Conservation (phyloP, 73 alveolate species). For the Paramecium tetraurelia region DNA sequence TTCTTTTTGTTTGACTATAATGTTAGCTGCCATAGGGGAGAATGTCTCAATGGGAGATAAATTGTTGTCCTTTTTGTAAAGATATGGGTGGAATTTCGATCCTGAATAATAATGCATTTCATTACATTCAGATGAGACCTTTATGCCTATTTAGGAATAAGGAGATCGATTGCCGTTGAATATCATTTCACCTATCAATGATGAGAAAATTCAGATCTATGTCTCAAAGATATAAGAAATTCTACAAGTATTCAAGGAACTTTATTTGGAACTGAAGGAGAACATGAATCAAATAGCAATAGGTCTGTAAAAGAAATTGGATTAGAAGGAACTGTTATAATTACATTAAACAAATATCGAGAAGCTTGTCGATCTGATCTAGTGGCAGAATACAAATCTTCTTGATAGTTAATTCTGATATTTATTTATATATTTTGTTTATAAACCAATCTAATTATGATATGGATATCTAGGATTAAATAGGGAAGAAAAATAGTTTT, state of each 20-base stretch:
- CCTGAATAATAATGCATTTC: not conserved
- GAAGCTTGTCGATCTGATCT: not conserved
- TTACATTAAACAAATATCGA: not conserved
- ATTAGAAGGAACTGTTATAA: not conserved
- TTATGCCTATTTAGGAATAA: not conserved
- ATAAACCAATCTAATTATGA: not conserved
- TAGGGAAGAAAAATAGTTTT: not conserved
- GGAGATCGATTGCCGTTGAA: not conserved
- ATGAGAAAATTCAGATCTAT: not conserved
- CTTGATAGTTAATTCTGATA: not conserved
- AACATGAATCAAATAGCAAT: not conserved
- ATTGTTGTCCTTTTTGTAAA: not conserved
- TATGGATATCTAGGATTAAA: not conserved
- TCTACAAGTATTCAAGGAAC: not conserved
- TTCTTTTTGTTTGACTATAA: constrained; percentile 11
- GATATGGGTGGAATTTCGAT: constrained; percentile 16
- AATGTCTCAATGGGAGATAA: not conserved
- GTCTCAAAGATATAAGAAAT: not conserved
- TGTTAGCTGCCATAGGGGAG: not conserved
- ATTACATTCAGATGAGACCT: not conserved
- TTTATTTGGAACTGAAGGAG: not conserved
- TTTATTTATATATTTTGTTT: not conserved
- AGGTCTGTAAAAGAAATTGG: not conserved
- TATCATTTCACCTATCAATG: not conserved
- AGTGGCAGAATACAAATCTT: not conserved